Evolutionary conservation across 768 basidiomycete species (phyloP), one percentile per base, ranked within the genome.

Genomic region (Boletellus ananas): DNA sequence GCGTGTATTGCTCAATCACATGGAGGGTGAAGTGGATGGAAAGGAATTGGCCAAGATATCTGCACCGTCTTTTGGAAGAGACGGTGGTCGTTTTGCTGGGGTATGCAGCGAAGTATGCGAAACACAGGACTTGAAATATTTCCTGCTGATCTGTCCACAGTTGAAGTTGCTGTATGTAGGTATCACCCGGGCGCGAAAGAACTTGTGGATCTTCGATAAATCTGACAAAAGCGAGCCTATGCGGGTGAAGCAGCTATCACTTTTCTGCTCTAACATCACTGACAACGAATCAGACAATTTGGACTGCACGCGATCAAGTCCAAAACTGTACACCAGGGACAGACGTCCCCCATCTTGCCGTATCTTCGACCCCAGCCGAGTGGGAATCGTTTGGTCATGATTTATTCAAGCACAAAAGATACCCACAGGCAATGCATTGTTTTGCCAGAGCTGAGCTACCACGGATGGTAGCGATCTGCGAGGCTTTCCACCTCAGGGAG

Each of bases 101-200:
- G 65, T 87, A 2, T 85, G 83, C 57, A 71, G 70, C 2, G 85
- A 87, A 67, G 83, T 83, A 56, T 10, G 67, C 48, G 9, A 41
- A 37, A 13, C n/a, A 21, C 14, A 5, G 18, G 6, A 14, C 5
- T 11, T 9, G 11, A 9, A 29, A 11, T 9, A 2, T 29, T 11
- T 29, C 29, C 29, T 31, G 10, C 31, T 50, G 33, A 65, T 17
- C 20, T 10, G 8, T n/a, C 35, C 1, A 27, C 23, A 86, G 84
- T 69, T 88, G 18, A 87, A 88, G 57, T 75, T 72, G 39, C 65
- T 88, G 0, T 88, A 88, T 49, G 85, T 88, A 4, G 86, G 84
- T 0, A 76, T 86, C 16, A 88, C 87, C 0, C 66, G 86, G 36
- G 84, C 85, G 1, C 74, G 82, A 34, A 83, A 81, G 49, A 83